These are phyloP conservation scores for Wallacemonas sp. DNA, from an alignment of 208 protist species.

Conservation along the genomic window DNA sequence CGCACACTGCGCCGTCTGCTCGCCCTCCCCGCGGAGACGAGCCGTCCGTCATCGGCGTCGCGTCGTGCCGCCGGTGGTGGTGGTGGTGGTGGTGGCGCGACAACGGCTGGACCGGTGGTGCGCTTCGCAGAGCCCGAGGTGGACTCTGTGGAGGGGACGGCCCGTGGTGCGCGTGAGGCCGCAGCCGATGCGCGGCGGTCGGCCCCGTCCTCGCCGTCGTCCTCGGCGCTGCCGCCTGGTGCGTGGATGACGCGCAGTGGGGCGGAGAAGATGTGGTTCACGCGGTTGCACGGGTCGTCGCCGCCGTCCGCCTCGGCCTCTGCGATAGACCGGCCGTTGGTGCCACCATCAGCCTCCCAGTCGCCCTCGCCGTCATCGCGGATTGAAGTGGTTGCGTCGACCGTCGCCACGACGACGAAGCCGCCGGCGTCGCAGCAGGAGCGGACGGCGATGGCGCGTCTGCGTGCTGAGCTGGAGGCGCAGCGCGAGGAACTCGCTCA, in stretches of 20 bases:
- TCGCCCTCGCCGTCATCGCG: not conserved
- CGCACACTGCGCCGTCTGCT: no score
- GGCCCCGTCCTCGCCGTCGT: not conserved
- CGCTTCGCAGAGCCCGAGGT: no score
- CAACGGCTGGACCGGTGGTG: no score
- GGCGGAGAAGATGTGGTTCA: not conserved
- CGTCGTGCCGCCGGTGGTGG: no score
- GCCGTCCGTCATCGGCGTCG: no score
- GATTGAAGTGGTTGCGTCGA: not conserved
- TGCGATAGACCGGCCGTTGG: no score
- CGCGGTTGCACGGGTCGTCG: not conserved
- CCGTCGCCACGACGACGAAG: not conserved
- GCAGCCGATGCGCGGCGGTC: not conserved
- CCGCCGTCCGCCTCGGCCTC: not conserved
- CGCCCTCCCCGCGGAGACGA: no score
- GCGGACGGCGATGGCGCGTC: not conserved
- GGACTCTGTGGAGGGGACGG: no score
- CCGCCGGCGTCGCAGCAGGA: not conserved
- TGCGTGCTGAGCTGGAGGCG: not conserved
- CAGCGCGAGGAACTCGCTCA: not conserved
- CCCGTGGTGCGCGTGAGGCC: not conserved
- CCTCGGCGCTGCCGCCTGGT: not conserved
- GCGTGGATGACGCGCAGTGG: slow-evolving; percentile 3
- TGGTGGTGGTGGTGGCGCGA: no score
- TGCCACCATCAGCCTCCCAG: not conserved